phyloP scores from a whole-genome alignment of 306 rosid genomes.

The Lathyrus aphaca region DNA sequence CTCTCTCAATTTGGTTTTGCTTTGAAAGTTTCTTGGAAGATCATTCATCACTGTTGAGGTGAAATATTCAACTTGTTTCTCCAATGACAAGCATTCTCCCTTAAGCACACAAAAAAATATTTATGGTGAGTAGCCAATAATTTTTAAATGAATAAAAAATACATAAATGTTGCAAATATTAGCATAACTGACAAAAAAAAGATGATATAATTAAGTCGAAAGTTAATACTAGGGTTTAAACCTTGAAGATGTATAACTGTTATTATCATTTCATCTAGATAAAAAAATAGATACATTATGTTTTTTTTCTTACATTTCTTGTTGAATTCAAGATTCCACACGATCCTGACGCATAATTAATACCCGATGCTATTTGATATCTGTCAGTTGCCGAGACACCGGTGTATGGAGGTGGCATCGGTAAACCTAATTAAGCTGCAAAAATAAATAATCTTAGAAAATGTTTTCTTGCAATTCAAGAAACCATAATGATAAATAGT shows the following conservation, averaged over 20 bases:
- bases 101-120: slow-evolving; percentile 8
- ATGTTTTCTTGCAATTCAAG: neutral
- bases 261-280: too few species aligned
- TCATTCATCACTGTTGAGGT: slow-evolving; percentile 36
- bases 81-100: slow-evolving; percentile 38
- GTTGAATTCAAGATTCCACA: slow-evolving; percentile 29
- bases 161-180: too few species aligned
- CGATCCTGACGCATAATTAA: slow-evolving; percentile 10
- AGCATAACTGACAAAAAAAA: neutral
- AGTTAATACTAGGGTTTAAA: too few species aligned
- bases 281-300: too few species aligned
- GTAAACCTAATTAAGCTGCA: slow-evolving; percentile 3
- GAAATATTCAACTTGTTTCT: slow-evolving; percentile 38
- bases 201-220: too few species aligned
- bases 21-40: slow-evolving; percentile 24
- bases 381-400: neutral
- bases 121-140: too few species aligned
- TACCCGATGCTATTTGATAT: slow-evolving; percentile 8
- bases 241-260: too few species aligned
- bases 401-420: slow-evolving; percentile 26
- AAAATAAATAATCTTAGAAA: neutral
- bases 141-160: too few species aligned
- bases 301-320: slow-evolving; percentile 2
- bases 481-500: neutral
- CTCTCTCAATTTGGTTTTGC: neutral